Evolutionary conservation across 1,139 yeast genomes (phyloP), one percentile per base, ranked within the genome.

Genomic region (Pichia sp.): DNA sequence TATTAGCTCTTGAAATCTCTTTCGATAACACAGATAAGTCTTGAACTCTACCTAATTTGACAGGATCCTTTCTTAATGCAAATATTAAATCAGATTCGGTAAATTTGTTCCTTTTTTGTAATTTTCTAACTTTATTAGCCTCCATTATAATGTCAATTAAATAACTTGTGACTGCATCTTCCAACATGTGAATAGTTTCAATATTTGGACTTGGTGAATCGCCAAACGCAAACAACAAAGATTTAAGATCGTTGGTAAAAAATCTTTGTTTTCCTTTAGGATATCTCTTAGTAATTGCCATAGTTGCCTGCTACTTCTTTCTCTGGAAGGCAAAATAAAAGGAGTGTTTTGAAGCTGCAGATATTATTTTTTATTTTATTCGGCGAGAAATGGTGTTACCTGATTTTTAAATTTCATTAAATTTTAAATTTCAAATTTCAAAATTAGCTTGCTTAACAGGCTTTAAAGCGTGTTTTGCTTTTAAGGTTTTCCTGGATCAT

Each of bases 11-110:
- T 30, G 82, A 80, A 61, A 91, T 89, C 62, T 80, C 82, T 61
- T 82, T 83, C 60, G 87, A 89, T 66, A 87, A 78, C 48, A 80
- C 77, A 53, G 88, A 76, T 60, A 91, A 78, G 65, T 90, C 95
- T 60, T 87, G 85, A 39, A 90, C 81, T 66, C 98, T 79, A 14
- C 96, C 95, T 48, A 89, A 75, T 65, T 90, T 91, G 53, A 82
- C 76, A 1, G 95, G 87, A 62, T 91, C 98, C 59, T 84, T 80
- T 45, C 96, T 73, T 53, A 91, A 71, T 0, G 89, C 95, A 70
- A 89, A 89, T 60, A 86, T 87, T 70, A 91, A 82, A 66, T 91
- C 98, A 56, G 89, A 96, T 50, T 90, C 84, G 62, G 86, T 85
- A 57, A 91, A 81, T 67, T 95, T 83, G 44, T 56, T 55, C 31